phyloP scores from a whole-genome alignment of 1,139 yeast genomes.

The Geotrichum reessii region DNA sequence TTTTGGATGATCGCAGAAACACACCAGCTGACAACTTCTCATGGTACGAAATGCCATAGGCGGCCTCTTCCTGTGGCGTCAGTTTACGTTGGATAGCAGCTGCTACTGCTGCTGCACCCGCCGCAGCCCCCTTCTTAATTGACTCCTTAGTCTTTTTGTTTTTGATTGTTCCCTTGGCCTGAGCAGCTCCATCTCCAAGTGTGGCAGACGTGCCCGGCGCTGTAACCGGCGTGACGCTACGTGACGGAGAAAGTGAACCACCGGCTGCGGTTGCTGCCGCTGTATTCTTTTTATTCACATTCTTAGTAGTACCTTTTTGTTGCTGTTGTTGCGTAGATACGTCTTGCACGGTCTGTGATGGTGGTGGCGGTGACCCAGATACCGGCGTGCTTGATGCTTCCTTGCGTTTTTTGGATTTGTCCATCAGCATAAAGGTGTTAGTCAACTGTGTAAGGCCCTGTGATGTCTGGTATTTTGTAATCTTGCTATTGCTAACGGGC shows the following conservation, averaged over 20 bases:
- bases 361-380: slow-evolving; percentile 34
- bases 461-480: slow-evolving; percentile 73
- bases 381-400: slow-evolving; percentile 27
- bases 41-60: slow-evolving; percentile 80
- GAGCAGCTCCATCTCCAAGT: neutral
- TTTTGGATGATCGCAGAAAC: slow-evolving; percentile 63
- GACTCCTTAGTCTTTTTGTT: slow-evolving; percentile 20
- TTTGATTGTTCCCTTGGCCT: slow-evolving; percentile 1
- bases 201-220: neutral
- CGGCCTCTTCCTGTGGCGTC: slow-evolving; percentile 73
- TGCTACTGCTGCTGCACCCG: slow-evolving; percentile 35
- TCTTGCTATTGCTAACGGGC: slow-evolving; percentile 75
- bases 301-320: slow-evolving; percentile 37
- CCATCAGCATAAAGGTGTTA: slow-evolving; percentile 70
- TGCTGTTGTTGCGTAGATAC: slow-evolving; percentile 42
- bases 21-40: slow-evolving; percentile 78
- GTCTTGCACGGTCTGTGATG: slow-evolving; percentile 21
- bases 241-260: slow-evolving; percentile 10
- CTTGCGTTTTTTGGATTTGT: slow-evolving; percentile 58
- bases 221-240: slow-evolving; percentile 7
- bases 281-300: slow-evolving; percentile 6
- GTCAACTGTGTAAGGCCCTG: slow-evolving; percentile 87
- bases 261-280: slow-evolving; percentile 16
- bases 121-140: slow-evolving; percentile 26
- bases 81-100: slow-evolving; percentile 50